phyloP scores from a whole-genome alignment of 768 basidiomycete genomes.

The Exidia glandulosa region DNA sequence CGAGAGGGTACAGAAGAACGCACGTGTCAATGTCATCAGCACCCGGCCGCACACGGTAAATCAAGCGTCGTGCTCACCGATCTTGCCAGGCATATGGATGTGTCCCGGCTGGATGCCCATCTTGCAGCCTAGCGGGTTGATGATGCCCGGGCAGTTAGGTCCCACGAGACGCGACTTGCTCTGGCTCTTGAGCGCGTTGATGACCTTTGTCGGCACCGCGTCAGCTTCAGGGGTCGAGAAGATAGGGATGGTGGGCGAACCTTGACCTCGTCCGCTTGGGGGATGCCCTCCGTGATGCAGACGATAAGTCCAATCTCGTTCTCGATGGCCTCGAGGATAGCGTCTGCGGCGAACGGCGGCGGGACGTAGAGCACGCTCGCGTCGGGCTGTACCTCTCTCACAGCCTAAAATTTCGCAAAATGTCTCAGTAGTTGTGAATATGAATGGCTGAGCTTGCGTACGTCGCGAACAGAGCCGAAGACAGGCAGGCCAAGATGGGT shows the following conservation, averaged over 20 bases:
- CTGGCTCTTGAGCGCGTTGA: slow-evolving; percentile 89
- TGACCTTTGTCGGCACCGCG: slow-evolving; percentile 41
- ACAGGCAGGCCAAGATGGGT: slow-evolving; percentile 92
- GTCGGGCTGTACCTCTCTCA: slow-evolving; percentile 75
- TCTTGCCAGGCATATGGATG: slow-evolving; percentile 93
- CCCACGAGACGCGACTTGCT: slow-evolving; percentile 93
- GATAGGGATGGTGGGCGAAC: slow-evolving; percentile 30
- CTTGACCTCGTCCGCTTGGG: slow-evolving; percentile 91
- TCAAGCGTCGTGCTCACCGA: slow-evolving; percentile 46
- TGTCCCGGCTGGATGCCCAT: slow-evolving; percentile 99
- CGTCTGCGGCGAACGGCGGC: slow-evolving; percentile 90
- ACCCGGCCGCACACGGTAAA: background rate
- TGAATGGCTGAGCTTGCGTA: slow-evolving; percentile 16
- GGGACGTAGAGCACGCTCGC: slow-evolving; percentile 97
- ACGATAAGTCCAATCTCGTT: slow-evolving; percentile 97
- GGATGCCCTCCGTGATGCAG: slow-evolving; percentile 97
- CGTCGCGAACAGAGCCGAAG: slow-evolving; percentile 86
- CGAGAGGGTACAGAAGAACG: background rate
- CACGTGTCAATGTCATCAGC: background rate
- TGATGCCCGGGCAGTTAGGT: slow-evolving; percentile 97
- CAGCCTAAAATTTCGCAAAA: slow-evolving; percentile 47
- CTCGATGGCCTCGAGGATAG: slow-evolving; percentile 98
- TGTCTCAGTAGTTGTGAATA: slow-evolving; percentile 1
- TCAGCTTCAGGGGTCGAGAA: background rate
- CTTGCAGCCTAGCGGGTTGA: slow-evolving; percentile 95